These are phyloP conservation scores for Aspergillus sp. DNA, from an alignment of 2,329 filamentous ascomycete species.

Conservation along the genomic window DNA sequence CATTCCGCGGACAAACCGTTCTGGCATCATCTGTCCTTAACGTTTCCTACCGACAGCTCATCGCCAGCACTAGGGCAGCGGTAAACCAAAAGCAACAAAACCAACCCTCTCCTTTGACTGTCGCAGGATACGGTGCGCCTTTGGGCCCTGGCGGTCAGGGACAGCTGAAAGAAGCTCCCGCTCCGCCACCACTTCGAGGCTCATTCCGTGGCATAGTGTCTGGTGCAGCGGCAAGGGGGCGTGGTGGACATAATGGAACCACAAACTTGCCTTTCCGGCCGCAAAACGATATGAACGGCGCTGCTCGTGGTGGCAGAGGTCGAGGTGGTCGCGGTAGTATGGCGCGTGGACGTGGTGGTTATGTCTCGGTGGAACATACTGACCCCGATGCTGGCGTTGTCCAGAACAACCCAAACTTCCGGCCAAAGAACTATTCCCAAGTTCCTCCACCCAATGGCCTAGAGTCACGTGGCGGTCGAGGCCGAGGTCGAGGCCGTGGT, in stretches of 20 bases:
- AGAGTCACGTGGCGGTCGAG: slow-evolving; percentile 39
- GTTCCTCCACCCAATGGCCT: slow-evolving; percentile 50
- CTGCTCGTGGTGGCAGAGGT: slow-evolving; percentile 34
- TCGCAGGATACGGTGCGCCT: slow-evolving; percentile 57
- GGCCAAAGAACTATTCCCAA: slow-evolving; percentile 53
- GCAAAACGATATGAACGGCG: slow-evolving; percentile 20
- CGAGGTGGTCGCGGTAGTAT: slow-evolving; percentile 31
- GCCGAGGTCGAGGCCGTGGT: slow-evolving; percentile 25
- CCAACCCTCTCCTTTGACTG: slow-evolving; percentile 54
- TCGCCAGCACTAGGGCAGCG: slow-evolving; percentile 54
- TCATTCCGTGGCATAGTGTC: slow-evolving; percentile 59
- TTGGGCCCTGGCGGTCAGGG: slow-evolving; percentile 58
- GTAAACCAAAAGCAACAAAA: slow-evolving; percentile 54
- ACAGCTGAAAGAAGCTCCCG: slow-evolving; percentile 58
- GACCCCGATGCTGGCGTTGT: slow-evolving; percentile 56
- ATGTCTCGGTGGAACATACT: slow-evolving; percentile 44
- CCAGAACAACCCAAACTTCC: slow-evolving; percentile 57
- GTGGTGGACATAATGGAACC: slow-evolving; percentile 27
- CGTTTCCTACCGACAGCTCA: slow-evolving; percentile 75
- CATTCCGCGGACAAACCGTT: slow-evolving; percentile 93
- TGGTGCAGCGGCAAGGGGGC: slow-evolving; percentile 38
- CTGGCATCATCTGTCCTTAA: slow-evolving; percentile 87
- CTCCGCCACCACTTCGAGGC: slow-evolving; percentile 59
- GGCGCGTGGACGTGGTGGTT: slow-evolving; percentile 35
- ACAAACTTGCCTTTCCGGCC: slow-evolving; percentile 34